These are phyloP conservation scores for Elymus sibiricus DNA, from an alignment of 176 grass and related monocot species.

Conservation along the genomic window DNA sequence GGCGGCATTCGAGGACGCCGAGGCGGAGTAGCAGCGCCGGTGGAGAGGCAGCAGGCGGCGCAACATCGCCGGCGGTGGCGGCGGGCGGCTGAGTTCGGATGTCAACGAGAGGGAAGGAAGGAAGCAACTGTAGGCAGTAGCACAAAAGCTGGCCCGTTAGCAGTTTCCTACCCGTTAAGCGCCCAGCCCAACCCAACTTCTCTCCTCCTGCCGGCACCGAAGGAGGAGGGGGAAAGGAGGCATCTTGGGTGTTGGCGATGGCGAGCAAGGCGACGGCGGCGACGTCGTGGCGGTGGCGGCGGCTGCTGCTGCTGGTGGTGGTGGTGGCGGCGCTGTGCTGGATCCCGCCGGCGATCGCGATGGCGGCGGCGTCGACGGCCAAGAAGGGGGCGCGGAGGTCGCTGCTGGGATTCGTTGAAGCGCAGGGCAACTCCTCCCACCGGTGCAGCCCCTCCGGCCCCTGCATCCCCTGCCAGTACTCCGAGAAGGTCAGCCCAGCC, in stretches of 20 bases:
- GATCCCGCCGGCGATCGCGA: conserved; percentile 53
- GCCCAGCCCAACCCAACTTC: conserved; percentile 3
- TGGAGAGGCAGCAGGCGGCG: conserved; percentile 26
- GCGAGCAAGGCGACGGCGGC: conserved; percentile 39
- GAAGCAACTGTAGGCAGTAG: neutral
- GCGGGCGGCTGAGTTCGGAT: neutral
- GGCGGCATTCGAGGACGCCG: neutral
- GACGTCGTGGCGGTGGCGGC: conserved; percentile 43
- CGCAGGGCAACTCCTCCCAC: conserved; percentile 72
- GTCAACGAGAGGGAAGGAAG: neutral
- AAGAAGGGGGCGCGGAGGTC: conserved; percentile 37
- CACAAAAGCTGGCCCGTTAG: neutral
- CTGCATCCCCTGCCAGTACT: conserved; percentile 84
- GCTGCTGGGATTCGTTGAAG: conserved; percentile 70
- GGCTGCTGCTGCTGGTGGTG: conserved; percentile 27
- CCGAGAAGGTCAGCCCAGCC: conserved; percentile 55
- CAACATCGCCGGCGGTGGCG: conserved; percentile 51
- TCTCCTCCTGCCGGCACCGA: neutral
- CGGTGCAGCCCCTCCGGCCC: conserved; percentile 53
- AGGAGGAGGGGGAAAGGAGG: neutral
- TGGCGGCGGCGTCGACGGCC: conserved; percentile 26
- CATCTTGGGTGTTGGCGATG: conserved; percentile 1
- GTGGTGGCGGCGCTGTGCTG: conserved; percentile 43
- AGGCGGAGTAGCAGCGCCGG: conserved; percentile 41
- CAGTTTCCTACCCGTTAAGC: neutral